Percentiles rank a stretch among this genome's conserved stretches.
phyloP scores from a whole-genome alignment of 148 eudicot genomes.

The Cornus controversa region DNA sequence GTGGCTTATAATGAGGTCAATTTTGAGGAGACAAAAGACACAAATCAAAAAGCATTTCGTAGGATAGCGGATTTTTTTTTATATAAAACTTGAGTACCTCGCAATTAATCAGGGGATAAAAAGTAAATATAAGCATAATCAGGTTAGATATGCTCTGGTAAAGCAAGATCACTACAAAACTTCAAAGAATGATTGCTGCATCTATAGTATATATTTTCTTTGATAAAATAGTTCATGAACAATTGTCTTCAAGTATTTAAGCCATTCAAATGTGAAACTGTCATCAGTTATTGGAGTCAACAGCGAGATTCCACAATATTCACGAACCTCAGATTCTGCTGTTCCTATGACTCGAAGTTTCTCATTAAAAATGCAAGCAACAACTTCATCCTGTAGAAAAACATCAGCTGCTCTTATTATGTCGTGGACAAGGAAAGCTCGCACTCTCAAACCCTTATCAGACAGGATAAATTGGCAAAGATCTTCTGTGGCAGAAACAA shows the following conservation, averaged over 20 bases:
- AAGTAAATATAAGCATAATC: background rate
- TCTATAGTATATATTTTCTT: background rate
- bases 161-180: background rate
- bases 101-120: background rate
- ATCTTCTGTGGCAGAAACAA: conserved; percentile 94
- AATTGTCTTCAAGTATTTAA: background rate
- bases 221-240: background rate
- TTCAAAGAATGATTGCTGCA: background rate
- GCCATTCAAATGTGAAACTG: background rate
- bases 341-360: conserved; percentile 22
- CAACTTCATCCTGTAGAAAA: conserved; percentile 58
- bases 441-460: conserved; percentile 79
- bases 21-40: no score
- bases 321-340: conserved; percentile 55
- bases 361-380: conserved; percentile 32
- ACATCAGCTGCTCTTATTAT: conserved; percentile 71
- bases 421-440: conserved; percentile 72
- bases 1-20: no score
- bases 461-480: conserved; percentile 74
- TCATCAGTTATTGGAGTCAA: background rate
- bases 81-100: background rate
- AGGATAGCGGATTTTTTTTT: no score
- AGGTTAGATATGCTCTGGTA: background rate
- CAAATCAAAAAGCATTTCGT: no score
- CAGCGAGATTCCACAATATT: conserved; percentile 1